Percentiles rank a stretch among this genome's conserved stretches.
These are phyloP conservation scores for Eucalyptus pauciflora DNA, from an alignment of 345 rosid genomes.

Conservation along the genomic window DNA sequence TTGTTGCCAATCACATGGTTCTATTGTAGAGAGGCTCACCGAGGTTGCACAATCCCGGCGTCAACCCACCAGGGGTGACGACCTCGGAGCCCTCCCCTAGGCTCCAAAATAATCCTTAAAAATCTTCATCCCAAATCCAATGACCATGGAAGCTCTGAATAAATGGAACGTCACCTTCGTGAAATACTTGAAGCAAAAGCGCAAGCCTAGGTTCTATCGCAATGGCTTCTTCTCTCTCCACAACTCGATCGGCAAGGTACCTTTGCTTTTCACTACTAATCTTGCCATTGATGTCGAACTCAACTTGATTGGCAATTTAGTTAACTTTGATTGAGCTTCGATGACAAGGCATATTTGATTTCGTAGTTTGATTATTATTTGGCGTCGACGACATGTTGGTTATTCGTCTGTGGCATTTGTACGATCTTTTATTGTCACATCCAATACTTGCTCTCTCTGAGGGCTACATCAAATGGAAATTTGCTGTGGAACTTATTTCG, in stretches of 20 bases:
- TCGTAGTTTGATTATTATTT: not conserved
- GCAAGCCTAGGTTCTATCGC: constrained; percentile 28
- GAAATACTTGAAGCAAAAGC: accelerated
- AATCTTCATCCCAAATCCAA: too few species aligned
- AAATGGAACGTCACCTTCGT: too few species aligned
- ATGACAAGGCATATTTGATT: not conserved
- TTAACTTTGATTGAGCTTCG: too few species aligned
- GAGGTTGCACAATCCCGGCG: too few species aligned
- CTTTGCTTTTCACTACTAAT: not conserved
- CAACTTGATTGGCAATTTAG: too few species aligned
- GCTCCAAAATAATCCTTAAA: too few species aligned
- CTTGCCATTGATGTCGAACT: too few species aligned
- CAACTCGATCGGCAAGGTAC: constrained; percentile 33
- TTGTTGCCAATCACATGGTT: too few species aligned
- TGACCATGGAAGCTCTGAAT: too few species aligned
- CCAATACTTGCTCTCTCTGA: not conserved
- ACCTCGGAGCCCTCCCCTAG: accelerated
- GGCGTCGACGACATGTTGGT: not conserved
- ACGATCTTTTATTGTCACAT: not conserved
- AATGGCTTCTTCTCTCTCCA: constrained; percentile 53
- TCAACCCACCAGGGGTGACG: too few species aligned
- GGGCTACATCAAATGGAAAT: not conserved
- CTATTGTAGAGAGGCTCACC: too few species aligned
- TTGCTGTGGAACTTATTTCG: not conserved
- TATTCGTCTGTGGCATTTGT: not conserved